Base-by-base conservation (phyloP, 2,329 filamentous ascomycete genomes). In the Cadophora luteo-olivacea region DNA sequence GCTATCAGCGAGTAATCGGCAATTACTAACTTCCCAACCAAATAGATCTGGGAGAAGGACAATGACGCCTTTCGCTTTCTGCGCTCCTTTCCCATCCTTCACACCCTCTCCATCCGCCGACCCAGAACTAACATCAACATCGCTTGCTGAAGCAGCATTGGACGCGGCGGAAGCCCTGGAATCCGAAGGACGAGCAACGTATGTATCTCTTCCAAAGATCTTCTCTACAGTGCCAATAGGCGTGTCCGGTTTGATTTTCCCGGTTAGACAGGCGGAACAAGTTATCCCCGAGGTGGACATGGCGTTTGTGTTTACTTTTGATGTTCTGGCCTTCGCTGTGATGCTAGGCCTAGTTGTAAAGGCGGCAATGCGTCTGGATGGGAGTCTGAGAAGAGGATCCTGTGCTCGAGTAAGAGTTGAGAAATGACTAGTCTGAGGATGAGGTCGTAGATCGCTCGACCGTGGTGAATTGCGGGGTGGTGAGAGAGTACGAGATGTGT, bases 41-140 rank as follows among this genome's bases (percentile, higher is more conserved):
- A 85, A 85, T 3, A 80, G 79, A 73, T 86, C 84, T 3, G 82
- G 76, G 54, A 85, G 78, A 67, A 85, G 80, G 45, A 85, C 80
- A 2, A 86, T 75, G 58, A 82, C 79, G 3, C 79, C 82, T 24
- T 80, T 80, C 4, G 77, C 52, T 9, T 33, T 55, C 25, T 25
- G 12, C 1, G 3, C 14, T 2, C 25, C 24, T 19, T 55, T 25
- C 3, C 11, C 51, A 12, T 14, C 22, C 5, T 3, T 29, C 25
- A 16, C 24, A 29, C 4, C 12, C 2, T 45, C 14, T 11, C 7
- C 41, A 38, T 14, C 19, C 41, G 41, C 45, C 19, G 5, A 29
- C 29, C 5, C 5, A 3, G 3, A 5, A 29, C n/a, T 14, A 6
- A 19, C 19, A 22, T 22, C 45, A 8, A 49, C 5, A 1, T 19